Evolutionary conservation across 352 stramenopile genomes (phyloP).

Genomic region (Phytopythium helicoides): DNA sequence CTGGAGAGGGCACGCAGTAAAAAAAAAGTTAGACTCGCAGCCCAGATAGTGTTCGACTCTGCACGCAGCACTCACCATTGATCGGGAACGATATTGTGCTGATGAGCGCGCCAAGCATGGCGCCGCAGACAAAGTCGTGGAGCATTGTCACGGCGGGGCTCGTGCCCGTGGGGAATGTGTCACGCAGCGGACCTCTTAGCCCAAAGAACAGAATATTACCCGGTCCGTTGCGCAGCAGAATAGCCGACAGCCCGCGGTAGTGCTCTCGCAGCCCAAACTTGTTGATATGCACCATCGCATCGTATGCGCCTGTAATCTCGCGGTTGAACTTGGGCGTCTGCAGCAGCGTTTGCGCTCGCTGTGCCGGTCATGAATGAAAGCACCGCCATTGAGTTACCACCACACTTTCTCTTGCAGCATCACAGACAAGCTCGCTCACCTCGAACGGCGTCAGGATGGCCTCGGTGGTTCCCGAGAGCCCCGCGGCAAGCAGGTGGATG

Average conservation of each 20-base stretch:
- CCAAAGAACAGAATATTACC: constrained; percentile 88
- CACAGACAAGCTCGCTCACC: too few species aligned
- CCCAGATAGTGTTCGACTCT: too few species aligned
- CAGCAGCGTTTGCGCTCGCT: constrained; percentile 82
- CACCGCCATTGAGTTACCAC: too few species aligned
- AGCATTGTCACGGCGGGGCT: constrained; percentile 42
- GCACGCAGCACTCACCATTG: constrained; percentile 46
- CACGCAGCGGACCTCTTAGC: constrained; percentile 67
- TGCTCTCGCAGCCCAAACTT: constrained; percentile 77
- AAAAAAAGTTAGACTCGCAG: not conserved
- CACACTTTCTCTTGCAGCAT: too few species aligned
- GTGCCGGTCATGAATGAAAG: not conserved
- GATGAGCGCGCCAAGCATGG: constrained; percentile 78
- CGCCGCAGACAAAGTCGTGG: constrained; percentile 85
- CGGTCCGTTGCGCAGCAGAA: constrained; percentile 82
- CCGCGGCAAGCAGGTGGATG: constrained; percentile 57
- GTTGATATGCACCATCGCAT: constrained; percentile 78
- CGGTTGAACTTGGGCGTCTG: constrained; percentile 88
- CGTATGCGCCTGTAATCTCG: constrained; percentile 68
- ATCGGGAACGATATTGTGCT: constrained; percentile 85
- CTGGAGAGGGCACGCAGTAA: constrained; percentile 21
- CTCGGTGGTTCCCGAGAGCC: constrained; percentile 77
- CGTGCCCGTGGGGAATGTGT: constrained; percentile 51
- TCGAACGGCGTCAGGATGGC: constrained; percentile 85
- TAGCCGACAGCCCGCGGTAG: constrained; percentile 76